These are phyloP conservation scores for Picocystis salinarum DNA, from an alignment of 139 green algal species.

Conservation along the genomic window DNA sequence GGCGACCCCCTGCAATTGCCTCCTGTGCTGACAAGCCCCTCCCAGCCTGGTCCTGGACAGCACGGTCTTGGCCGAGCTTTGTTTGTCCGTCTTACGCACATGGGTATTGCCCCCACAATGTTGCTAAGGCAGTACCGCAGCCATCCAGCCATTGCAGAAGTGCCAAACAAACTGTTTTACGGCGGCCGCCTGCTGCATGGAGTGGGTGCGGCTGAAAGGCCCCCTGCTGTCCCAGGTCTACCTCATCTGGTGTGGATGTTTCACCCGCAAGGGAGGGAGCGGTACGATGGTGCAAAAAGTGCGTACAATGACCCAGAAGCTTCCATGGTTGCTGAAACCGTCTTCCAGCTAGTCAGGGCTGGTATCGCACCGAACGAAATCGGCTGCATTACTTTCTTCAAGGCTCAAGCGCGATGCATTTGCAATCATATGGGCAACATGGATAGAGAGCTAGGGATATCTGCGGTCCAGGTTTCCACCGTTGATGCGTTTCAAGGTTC, in stretches of 20 bases:
- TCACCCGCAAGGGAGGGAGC: too few relatives aligned
- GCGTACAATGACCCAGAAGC: too few relatives aligned
- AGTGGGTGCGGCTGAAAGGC: slow-evolving; percentile 17
- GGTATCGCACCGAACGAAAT: slow-evolving; percentile 13
- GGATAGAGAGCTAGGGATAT: not conserved
- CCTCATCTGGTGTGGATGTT: too few relatives aligned
- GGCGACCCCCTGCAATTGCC: slow-evolving; percentile 71
- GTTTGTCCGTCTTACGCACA: slow-evolving; percentile 47
- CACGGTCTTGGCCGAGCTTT: slow-evolving; percentile 44
- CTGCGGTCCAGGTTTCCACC: slow-evolving; percentile 37
- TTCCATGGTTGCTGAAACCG: too few relatives aligned
- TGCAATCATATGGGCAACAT: not conserved
- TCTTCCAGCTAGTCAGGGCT: too few relatives aligned
- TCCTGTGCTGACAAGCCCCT: slow-evolving; percentile 42
- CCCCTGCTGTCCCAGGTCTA: slow-evolving; percentile 29
- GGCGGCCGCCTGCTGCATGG: slow-evolving; percentile 42
- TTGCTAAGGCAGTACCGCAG: slow-evolving; percentile 63
- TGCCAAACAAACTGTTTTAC: slow-evolving; percentile 62
- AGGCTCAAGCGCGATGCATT: slow-evolving; percentile 25
- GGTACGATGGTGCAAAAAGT: slow-evolving; percentile 1
- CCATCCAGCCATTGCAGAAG: slow-evolving; percentile 37
- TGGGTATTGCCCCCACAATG: slow-evolving; percentile 37
- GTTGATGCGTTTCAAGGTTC: slow-evolving; percentile 73
- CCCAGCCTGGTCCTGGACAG: slow-evolving; percentile 3
- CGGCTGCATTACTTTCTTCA: slow-evolving; percentile 68